These are phyloP conservation scores for Wallemia hederae DNA, from an alignment of 1,284 basidiomycete species.

Conservation along the genomic window DNA sequence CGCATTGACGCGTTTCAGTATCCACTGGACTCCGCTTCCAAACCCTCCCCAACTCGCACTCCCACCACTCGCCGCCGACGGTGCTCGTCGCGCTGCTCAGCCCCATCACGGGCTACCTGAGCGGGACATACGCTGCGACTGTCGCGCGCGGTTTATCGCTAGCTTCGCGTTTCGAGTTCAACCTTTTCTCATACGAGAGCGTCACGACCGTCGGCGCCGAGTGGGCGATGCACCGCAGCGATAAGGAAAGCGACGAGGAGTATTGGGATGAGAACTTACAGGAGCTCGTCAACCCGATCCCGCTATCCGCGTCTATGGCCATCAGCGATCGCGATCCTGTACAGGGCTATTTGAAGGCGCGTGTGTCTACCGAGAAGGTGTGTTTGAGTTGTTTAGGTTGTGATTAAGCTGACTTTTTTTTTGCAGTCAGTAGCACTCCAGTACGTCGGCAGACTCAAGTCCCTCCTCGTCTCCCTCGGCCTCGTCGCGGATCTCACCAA, in stretches of 20 bases:
- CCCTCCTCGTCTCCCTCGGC: conserved; percentile 64
- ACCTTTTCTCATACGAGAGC: conserved; percentile 84
- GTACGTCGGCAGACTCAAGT: conserved; percentile 76
- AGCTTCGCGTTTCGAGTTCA: conserved; percentile 79
- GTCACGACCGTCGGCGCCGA: conserved; percentile 85
- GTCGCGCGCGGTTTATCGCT: conserved; percentile 62
- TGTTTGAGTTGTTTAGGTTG: conserved; percentile 12
- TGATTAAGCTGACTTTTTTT: conserved; percentile 1
- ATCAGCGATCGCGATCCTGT: conserved; percentile 20
- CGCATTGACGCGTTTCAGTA: conserved; percentile 24
- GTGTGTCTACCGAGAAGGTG: conserved; percentile 61
- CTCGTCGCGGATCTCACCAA: conserved; percentile 64
- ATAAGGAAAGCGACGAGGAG: neutral
- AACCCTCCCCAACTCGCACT: conserved; percentile 15
- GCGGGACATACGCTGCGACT: conserved; percentile 64
- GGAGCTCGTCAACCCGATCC: neutral
- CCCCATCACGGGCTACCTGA: conserved; percentile 83
- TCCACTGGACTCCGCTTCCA: conserved; percentile 40
- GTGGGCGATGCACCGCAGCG: conserved; percentile 46
- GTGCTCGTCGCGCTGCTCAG: conserved; percentile 84
- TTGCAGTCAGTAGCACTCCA: conserved; percentile 53
- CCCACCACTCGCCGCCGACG: conserved; percentile 36
- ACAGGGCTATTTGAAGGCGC: conserved; percentile 60
- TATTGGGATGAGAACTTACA: conserved; percentile 1
- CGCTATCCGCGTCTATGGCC: conserved; percentile 1